Evolutionary conservation across 169 alveolate species (phyloP).

Genomic region (Theileria equi): DNA sequence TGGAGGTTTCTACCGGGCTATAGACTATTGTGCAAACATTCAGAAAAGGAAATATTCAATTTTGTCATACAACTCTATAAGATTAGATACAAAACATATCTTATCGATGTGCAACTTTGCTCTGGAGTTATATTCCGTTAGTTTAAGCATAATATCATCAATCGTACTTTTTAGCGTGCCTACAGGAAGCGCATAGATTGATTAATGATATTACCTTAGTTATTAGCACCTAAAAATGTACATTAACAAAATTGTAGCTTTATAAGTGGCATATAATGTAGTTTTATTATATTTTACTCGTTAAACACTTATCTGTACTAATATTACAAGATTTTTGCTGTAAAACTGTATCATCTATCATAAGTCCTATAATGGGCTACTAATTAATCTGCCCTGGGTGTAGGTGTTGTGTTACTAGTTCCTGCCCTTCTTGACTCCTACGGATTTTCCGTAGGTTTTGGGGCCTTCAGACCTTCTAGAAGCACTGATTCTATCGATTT

Average conservation of each 20-base stretch:
- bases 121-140: slow-evolving; percentile 21
- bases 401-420: too few species aligned
- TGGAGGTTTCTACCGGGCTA: slow-evolving; percentile 43
- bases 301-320: too few species aligned
- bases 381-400: too few species aligned
- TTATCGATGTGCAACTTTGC: slow-evolving; percentile 33
- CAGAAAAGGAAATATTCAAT: neutral
- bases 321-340: too few species aligned
- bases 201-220: slow-evolving; percentile 1
- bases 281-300: too few species aligned
- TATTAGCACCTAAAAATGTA: neutral
- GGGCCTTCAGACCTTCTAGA: too few species aligned
- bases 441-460: too few species aligned
- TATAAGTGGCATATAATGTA: too few species aligned
- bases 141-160: neutral
- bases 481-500: too few species aligned
- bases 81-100: slow-evolving; percentile 30
- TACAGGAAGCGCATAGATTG: slow-evolving; percentile 13
- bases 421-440: too few species aligned
- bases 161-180: neutral
- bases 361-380: too few species aligned
- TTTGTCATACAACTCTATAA: slow-evolving; percentile 49
- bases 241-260: neutral
- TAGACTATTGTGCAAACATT: slow-evolving; percentile 15
- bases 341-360: too few species aligned